Evolutionary conservation across 164 flowering plant genomes (phyloP).

Genomic region (Sextonia rubra): DNA sequence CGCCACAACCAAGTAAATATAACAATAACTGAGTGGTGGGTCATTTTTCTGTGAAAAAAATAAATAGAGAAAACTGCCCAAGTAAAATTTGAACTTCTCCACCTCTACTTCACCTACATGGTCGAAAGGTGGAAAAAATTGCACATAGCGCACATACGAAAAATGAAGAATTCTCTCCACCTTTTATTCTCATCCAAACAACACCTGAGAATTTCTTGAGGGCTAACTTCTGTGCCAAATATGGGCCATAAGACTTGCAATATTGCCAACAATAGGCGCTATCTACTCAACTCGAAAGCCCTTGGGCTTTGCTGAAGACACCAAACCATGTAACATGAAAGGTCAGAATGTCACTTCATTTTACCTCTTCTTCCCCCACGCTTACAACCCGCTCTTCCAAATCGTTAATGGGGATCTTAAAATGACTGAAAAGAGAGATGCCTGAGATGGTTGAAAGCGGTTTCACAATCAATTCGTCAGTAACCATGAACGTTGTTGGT

Average conservation of each 20-base stretch:
- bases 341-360: background rate
- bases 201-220: background rate
- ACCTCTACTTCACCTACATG: too few species aligned
- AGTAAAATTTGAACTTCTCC: too few species aligned
- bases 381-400: conserved; percentile 8
- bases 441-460: conserved; percentile 14
- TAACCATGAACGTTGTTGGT: conserved; percentile 8
- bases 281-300: background rate
- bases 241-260: background rate
- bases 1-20: too few species aligned
- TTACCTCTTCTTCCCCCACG: conserved; percentile 18
- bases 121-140: too few species aligned
- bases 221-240: background rate
- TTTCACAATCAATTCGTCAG: conserved; percentile 9
- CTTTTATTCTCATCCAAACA: background rate
- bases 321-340: background rate
- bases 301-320: background rate
- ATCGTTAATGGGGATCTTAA: conserved; percentile 5
- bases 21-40: too few species aligned
- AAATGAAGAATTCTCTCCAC: too few species aligned
- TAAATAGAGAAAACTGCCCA: too few species aligned
- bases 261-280: background rate
- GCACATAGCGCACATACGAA: too few species aligned
- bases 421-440: conserved; percentile 3
- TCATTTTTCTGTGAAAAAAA: too few species aligned